Base-by-base conservation (phyloP, 1,284 basidiomycete genomes). In the Cryptococcus depauperatus region DNA sequence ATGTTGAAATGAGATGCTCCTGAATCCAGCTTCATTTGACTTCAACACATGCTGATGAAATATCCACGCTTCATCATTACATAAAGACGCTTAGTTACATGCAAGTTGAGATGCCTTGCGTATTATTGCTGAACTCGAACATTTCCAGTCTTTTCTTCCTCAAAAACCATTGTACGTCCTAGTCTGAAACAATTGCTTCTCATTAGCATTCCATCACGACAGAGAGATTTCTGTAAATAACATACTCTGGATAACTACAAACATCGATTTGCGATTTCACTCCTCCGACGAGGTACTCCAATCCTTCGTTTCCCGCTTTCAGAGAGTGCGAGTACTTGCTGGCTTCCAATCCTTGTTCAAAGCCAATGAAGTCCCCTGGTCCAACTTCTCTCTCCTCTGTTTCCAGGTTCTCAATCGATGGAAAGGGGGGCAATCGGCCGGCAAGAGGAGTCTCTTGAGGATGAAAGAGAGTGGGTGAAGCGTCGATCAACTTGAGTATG, bases 231-330 rank as follows among this genome's bases (percentile, higher is more conserved):
- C n/a, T n/a, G n/a, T n/a, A n/a, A 5, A 3, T 25, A 18, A 56
- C 59, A 47, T 37, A 58, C 59, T 54, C 18, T 5, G 59, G 59
- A 44, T 61, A 61, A 32, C 34, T 34, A 40, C 57, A 57, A n/a
- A 61, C 30, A 32, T 58, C 54, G 3, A 53, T 27, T 14, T 27
- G 38, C n/a, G 34, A 30, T 18, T 49, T 46, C 26, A 48, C 56
- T 11, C 57, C 55, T 8, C 59, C 59, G 21, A 54, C 42, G 8
- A 61, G 46, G 32, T 57, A 61, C 27, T 54, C 54, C 14, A 55
- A 22, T 6, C 59, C 59, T 4, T 54, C 49, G 4, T 35, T 18
- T 14, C 53, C 53, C 1, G 54, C 54, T 16, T 34, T 37, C 10
- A 61, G 25, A 4, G 44, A 45, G 46, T 61, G 59, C 16, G 59